A percentile compares a stretch with the other conserved stretches of the same genome.
Evolutionary conservation across 345 rosid genomes (phyloP).

Genomic region (Salix exigua): DNA sequence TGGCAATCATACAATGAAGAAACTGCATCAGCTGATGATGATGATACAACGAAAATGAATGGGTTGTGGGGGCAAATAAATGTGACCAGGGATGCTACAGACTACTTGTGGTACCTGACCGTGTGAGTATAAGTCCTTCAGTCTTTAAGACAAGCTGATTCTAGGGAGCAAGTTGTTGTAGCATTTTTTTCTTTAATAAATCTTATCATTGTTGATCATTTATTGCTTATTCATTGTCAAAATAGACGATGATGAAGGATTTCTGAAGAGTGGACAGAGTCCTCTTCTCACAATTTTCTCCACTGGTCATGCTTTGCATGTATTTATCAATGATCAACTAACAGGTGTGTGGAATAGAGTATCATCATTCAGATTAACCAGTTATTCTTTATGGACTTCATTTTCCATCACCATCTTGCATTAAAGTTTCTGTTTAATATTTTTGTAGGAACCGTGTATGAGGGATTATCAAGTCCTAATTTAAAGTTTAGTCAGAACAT

Average conservation of each 20-base stretch:
- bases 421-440: not conserved
- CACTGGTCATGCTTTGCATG: slow-evolving; percentile 32
- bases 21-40: slow-evolving; percentile 28
- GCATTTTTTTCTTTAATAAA: not conserved
- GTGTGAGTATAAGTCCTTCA: slow-evolving; percentile 27
- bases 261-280: slow-evolving; percentile 58
- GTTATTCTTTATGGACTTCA: not conserved
- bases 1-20: slow-evolving; percentile 45
- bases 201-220: not conserved
- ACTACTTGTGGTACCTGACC: slow-evolving; percentile 48
- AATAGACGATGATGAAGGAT: slow-evolving; percentile 49
- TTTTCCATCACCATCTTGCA: not conserved
- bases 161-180: not conserved
- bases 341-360: slow-evolving; percentile 11
- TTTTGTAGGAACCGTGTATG: slow-evolving; percentile 21
- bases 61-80: slow-evolving; percentile 40
- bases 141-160: not conserved
- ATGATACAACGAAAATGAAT: slow-evolving; percentile 26
- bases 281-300: slow-evolving; percentile 43
- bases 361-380: not conserved
- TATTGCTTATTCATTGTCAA: slow-evolving; percentile 46
- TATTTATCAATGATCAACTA: slow-evolving; percentile 30
- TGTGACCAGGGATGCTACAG: slow-evolving; percentile 40
- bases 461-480: slow-evolving; percentile 23
- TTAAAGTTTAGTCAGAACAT: slow-evolving; percentile 28